Evolutionary conservation across 2,329 filamentous ascomycete genomes (phyloP), one percentile per base, ranked within the genome.

Genomic region (Scedosporium dehoogii): DNA sequence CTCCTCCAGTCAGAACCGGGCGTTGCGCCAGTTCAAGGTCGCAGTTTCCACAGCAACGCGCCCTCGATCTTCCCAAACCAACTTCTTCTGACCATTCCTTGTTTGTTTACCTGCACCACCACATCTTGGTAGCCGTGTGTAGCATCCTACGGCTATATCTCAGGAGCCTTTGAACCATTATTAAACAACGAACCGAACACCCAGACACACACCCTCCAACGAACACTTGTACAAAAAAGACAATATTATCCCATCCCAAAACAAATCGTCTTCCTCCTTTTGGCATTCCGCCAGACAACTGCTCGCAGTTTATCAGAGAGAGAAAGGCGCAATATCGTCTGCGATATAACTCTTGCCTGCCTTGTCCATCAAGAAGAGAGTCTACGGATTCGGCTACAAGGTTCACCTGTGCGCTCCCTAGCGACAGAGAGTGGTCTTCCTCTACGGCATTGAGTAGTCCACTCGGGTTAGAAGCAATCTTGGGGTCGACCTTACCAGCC

Each of bases 81-180:
- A 23, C 18, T 23, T 55, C 51, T 55, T 55, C n/a, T 53, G 25
- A 33, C 59, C 18, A 33, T 29, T n/a, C 59, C 59, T 51, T 60
- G 59, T 60, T 60, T 60, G 59, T 60, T 60, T 60, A 60, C 59
- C 41, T 51, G 25, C 18, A 23, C 41, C 27, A 51, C 25, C 14
- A 27, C 44, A 16, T 33, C 59, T 16, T 23, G 18, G 42, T 27
- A 38, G 51, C 46, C 27, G 9, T 29, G 33, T 51, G 33, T 18
- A 53, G 29, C 59, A 46, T 60, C 44, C 42, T 44, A 46, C 59
- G 14, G 27, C 27, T 38, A 51, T 44, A 44, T 44, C 38, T 27
- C 27, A 60, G 59, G 33, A 60, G 27, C n/a, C 59, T 21, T 51
- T n/a, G 59, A 44, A 51, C 44, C 59, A 27, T 60, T 60, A 55